These are phyloP conservation scores for Berkeleyomyces basicola DNA, from an alignment of 2,329 filamentous ascomycete species.

Conservation along the genomic window DNA sequence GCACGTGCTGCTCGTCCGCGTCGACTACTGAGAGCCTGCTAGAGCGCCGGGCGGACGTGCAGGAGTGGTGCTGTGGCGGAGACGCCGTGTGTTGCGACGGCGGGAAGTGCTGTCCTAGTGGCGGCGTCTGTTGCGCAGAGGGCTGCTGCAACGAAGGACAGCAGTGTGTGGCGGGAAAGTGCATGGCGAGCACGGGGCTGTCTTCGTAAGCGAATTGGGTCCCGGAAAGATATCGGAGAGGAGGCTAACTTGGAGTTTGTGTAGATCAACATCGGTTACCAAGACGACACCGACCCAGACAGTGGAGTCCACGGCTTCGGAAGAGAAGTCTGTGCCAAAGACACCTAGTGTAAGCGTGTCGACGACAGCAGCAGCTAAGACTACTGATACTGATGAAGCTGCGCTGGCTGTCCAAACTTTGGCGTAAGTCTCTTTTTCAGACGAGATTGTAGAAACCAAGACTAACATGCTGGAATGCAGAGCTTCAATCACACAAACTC, in stretches of 20 bases:
- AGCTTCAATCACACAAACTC: neutral
- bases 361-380: neutral
- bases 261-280: neutral
- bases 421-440: neutral
- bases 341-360: neutral
- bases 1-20: slow-evolving; percentile 12
- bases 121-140: slow-evolving; percentile 12
- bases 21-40: neutral
- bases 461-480: neutral
- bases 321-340: neutral
- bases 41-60: neutral
- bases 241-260: neutral
- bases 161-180: slow-evolving; percentile 10
- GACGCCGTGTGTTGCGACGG: slow-evolving; percentile 13
- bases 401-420: neutral
- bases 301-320: neutral
- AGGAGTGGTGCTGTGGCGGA: slow-evolving; percentile 12
- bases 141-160: slow-evolving; percentile 12
- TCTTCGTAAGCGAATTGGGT: neutral
- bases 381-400: neutral
- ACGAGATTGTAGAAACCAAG: neutral
- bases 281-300: neutral
- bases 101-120: slow-evolving; percentile 11
- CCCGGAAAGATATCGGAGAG: neutral
- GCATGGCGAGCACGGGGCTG: neutral